phyloP scores from a whole-genome alignment of 441 rosid species.

The Mallotus repandus region DNA sequence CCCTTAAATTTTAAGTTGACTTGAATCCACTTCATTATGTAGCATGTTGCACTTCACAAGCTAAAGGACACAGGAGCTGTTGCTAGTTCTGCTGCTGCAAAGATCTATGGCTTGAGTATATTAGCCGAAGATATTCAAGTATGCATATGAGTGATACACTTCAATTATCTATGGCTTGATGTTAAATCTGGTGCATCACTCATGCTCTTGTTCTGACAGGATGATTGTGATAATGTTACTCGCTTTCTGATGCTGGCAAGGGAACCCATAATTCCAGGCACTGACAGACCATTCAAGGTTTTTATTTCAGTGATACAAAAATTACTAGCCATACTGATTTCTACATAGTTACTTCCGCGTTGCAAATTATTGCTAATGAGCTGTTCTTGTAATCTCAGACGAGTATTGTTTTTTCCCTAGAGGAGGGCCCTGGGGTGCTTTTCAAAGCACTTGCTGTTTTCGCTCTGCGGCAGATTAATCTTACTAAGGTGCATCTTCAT shows the following conservation, averaged over 20 bases:
- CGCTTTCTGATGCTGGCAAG: slow-evolving; percentile 94
- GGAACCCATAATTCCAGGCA: slow-evolving; percentile 97
- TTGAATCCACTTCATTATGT: slow-evolving; percentile 19
- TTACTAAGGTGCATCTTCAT: slow-evolving; percentile 60
- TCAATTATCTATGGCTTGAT: not conserved
- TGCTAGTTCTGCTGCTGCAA: slow-evolving; percentile 83
- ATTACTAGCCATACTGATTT: not conserved
- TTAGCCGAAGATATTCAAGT: slow-evolving; percentile 97
- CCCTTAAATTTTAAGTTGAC: not conserved
- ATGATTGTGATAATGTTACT: slow-evolving; percentile 81
- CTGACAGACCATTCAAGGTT: slow-evolving; percentile 85
- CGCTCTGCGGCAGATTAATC: slow-evolving; percentile 85
- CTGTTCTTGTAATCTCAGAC: slow-evolving; percentile 54
- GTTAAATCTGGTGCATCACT: slow-evolving; percentile 18
- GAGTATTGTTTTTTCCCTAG: slow-evolving; percentile 91
- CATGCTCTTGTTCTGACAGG: slow-evolving; percentile 44
- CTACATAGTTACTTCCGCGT: not conserved
- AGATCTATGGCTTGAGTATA: slow-evolving; percentile 73
- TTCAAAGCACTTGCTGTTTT: slow-evolving; percentile 99
- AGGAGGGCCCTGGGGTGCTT: slow-evolving; percentile 96
- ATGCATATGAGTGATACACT: slow-evolving; percentile 20
- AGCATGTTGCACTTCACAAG: slow-evolving; percentile 71
- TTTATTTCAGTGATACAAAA: slow-evolving; percentile 15
- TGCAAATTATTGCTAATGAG: slow-evolving; percentile 8
- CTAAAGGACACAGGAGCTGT: slow-evolving; percentile 79